phyloP scores from a whole-genome alignment of 225 moss, liverwort and hornwort genomes.

The Sphagnum contortum region DNA sequence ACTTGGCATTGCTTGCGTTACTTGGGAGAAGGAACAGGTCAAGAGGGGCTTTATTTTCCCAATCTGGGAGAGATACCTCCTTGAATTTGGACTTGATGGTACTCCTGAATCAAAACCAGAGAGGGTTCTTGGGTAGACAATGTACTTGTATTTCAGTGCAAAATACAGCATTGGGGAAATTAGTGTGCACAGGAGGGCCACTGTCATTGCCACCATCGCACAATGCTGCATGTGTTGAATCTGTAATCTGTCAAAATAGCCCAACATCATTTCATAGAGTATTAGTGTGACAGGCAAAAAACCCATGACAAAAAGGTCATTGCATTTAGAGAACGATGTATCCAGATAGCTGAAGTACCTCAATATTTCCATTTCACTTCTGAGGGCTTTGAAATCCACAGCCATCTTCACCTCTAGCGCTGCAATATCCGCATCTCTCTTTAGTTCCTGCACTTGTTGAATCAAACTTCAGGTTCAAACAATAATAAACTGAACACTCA shows the following conservation, averaged over 20 bases:
- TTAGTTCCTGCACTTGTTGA: constrained; percentile 27
- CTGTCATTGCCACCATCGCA: constrained; percentile 55
- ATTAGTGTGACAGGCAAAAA: too few species aligned
- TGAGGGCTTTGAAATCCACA: constrained; percentile 29
- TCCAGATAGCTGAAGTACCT: constrained; percentile 16
- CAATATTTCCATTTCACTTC: constrained; percentile 46
- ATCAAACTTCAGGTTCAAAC: too few species aligned
- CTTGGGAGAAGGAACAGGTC: too few species aligned
- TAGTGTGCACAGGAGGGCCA: constrained; percentile 60
- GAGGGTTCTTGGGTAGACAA: too few species aligned
- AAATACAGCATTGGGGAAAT: constrained; percentile 64
- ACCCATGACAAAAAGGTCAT: too few species aligned
- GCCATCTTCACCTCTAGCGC: constrained; percentile 35
- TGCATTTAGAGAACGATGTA: background rate
- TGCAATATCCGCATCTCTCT: constrained; percentile 36
- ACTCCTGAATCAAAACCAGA: too few species aligned
- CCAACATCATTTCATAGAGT: background rate
- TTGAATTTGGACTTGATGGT: too few species aligned
- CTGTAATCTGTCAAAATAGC: constrained; percentile 42
- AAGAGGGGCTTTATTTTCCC: too few species aligned
- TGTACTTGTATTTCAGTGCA: too few species aligned
- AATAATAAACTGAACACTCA: too few species aligned
- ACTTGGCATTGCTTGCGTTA: too few species aligned
- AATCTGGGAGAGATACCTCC: too few species aligned
- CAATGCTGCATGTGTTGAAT: constrained; percentile 77